Conservation (phyloP, 1,284 basidiomycete species). For the Cryptococcus amylolentus region DNA sequence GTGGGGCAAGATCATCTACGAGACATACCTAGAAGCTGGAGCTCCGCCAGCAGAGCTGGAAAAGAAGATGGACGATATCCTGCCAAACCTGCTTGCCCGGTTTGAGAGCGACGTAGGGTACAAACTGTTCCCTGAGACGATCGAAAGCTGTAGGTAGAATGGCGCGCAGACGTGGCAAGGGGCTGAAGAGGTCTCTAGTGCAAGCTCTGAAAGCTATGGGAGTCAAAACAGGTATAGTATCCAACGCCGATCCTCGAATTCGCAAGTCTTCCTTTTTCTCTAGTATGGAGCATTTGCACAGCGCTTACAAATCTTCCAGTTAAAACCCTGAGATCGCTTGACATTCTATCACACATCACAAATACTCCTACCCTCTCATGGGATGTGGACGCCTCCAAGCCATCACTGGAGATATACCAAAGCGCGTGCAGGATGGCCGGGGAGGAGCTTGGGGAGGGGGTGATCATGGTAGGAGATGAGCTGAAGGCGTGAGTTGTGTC, state of each 20-base stretch:
- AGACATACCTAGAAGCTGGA: constrained; percentile 41
- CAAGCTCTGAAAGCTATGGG: constrained; percentile 30
- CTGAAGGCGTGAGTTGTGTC: constrained; percentile 42
- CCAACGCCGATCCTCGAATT: constrained; percentile 49
- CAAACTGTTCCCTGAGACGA: constrained; percentile 42
- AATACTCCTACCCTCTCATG: constrained; percentile 44
- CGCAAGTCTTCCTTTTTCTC: constrained; percentile 21
- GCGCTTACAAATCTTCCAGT: constrained; percentile 21
- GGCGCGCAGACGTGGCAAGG: neutral
- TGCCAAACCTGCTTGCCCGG: constrained; percentile 29
- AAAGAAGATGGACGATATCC: constrained; percentile 19
- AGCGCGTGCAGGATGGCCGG: constrained; percentile 30
- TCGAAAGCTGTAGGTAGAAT: constrained; percentile 26
- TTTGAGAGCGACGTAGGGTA: constrained; percentile 49
- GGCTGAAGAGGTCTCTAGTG: constrained; percentile 21
- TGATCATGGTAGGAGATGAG: constrained; percentile 50
- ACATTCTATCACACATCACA: constrained; percentile 33
- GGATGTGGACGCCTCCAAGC: constrained; percentile 43
- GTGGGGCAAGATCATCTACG: constrained; percentile 45
- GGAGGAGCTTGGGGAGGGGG: constrained; percentile 30
- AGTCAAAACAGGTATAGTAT: constrained; percentile 42
- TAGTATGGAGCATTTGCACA: neutral
- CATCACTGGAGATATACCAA: constrained; percentile 36
- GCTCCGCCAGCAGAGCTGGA: constrained; percentile 30
- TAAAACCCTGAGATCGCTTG: constrained; percentile 38